These are phyloP conservation scores for Celoporthe dispersa DNA, from an alignment of 2,329 filamentous ascomycete species.

Conservation along the genomic window DNA sequence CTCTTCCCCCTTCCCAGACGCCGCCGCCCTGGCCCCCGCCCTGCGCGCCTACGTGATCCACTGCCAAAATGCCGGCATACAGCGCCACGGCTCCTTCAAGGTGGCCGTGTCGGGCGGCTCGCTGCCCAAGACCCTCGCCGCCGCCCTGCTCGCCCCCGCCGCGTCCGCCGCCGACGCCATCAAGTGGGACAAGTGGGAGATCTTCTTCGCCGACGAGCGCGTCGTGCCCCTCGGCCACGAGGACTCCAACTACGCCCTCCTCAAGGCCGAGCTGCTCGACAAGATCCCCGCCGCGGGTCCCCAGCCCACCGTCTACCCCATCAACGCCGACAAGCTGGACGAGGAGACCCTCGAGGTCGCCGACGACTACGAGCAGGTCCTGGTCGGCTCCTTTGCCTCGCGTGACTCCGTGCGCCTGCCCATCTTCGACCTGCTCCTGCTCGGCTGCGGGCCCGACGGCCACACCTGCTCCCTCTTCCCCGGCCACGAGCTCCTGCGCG, in stretches of 20 bases:
- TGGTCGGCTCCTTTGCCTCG: constrained; percentile 85
- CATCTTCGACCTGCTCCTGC: constrained; percentile 90
- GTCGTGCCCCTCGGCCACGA: constrained; percentile 88
- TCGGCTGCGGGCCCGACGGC: constrained; percentile 93
- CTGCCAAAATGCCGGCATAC: constrained; percentile 77
- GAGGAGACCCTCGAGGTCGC: constrained; percentile 85
- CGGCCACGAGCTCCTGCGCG: constrained; percentile 81
- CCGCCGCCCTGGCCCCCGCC: constrained; percentile 71
- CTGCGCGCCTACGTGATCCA: constrained; percentile 84
- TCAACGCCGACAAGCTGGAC: constrained; percentile 67
- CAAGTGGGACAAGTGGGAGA: constrained; percentile 88
- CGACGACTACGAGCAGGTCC: constrained; percentile 87
- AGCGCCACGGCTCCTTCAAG: constrained; percentile 84
- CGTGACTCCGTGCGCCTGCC: constrained; percentile 94
- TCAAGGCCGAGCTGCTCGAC: constrained; percentile 86
- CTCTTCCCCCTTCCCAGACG: constrained; percentile 81
- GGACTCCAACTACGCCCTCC: constrained; percentile 90
- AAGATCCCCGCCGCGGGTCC: constrained; percentile 75
- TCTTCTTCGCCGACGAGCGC: constrained; percentile 98
- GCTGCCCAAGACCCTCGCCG: constrained; percentile 83
- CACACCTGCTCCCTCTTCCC: constrained; percentile 98
- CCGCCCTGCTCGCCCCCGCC: constrained; percentile 71
- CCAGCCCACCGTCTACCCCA: constrained; percentile 75
- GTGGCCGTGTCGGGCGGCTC: constrained; percentile 93
- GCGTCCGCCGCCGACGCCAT: constrained; percentile 63